Conservation (phyloP, 257 asterid species). For the Nicotiana attenuata region DNA sequence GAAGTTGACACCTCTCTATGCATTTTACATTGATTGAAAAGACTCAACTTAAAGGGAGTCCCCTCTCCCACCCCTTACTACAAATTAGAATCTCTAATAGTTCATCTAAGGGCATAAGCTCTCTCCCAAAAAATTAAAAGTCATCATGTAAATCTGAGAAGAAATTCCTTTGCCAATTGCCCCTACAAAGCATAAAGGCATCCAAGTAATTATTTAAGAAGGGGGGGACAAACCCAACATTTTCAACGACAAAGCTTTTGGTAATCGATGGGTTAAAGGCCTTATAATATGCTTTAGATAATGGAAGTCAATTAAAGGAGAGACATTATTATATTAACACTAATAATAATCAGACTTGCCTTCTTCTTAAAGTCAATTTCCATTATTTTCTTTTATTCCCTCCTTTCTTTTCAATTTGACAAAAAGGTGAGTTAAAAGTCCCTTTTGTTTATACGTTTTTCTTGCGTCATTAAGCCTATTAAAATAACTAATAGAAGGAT, state of each 20-base stretch:
- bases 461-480: not conserved
- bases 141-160: slow-evolving; percentile 40
- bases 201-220: slow-evolving; percentile 40
- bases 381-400: not conserved
- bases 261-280: slow-evolving; percentile 14
- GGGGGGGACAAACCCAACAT: slow-evolving; percentile 49
- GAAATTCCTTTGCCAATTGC: slow-evolving; percentile 40
- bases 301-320: slow-evolving; percentile 12
- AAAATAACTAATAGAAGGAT: not conserved
- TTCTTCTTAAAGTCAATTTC: slow-evolving; percentile 16
- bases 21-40: slow-evolving; percentile 40
- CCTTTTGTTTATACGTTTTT: not conserved
- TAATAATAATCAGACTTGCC: not conserved
- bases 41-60: slow-evolving; percentile 46
- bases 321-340: not conserved
- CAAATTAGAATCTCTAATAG: slow-evolving; percentile 30
- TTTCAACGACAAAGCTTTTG: slow-evolving; percentile 55
- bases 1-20: slow-evolving; percentile 21
- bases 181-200: slow-evolving; percentile 42
- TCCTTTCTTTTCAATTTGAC: not conserved
- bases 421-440: not conserved
- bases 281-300: slow-evolving; percentile 17
- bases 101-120: slow-evolving; percentile 32
- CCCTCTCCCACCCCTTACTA: not conserved
- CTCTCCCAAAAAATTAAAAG: slow-evolving; percentile 21